Evolutionary conservation across 805 yeast genomes (phyloP), one percentile per base, ranked within the genome.

Genomic region (Teunomyces panamensis): DNA sequence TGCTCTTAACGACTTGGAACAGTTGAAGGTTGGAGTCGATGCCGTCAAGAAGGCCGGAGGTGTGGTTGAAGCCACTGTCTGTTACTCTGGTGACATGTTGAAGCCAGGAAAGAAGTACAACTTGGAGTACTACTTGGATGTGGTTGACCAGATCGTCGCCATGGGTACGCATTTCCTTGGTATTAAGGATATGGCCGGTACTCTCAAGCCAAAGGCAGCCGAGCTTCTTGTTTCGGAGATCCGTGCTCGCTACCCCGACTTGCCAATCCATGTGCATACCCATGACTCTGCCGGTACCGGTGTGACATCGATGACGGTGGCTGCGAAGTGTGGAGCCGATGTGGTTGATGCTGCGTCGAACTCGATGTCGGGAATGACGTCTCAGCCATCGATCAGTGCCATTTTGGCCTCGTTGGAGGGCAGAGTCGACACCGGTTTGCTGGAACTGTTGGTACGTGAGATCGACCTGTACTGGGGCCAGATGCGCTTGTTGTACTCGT

Each of bases 221-320:
- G 81, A 78, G 43, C 57, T 84, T 46, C 82, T 94, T 65, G 80
- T 94, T 58, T 82, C 91, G 51, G 74, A 88, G 27, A 82, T 94
- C 59, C 84, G 99, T 73, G 81, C 79, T 51, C 84, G 80, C 70
- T 89, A 87, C 72, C 99, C 99, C 49, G 83, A 89, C 63, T 78
- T 94, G 65, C 97, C 98, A 58, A 94, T 94, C 65, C 99, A 94
- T 67, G 97, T 94, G 39, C 99, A 94, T 74, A 91, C 98, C 30
- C 99, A 94, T 73, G 99, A 94, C 73, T 91, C 98, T 54, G 99
- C 99, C 32, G 99, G 99, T 75, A 94, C 99, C 48, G 99, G 96
- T 72, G 97, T 94, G 56, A 92, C 97, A 39, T 86, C 96, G 30
- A 91, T 92, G 94, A 85, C 85, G 60, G 96, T 94, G 3, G 85